phyloP scores from a whole-genome alignment of 495 filamentous ascomycete species.

The Lepidopterella palustris region DNA sequence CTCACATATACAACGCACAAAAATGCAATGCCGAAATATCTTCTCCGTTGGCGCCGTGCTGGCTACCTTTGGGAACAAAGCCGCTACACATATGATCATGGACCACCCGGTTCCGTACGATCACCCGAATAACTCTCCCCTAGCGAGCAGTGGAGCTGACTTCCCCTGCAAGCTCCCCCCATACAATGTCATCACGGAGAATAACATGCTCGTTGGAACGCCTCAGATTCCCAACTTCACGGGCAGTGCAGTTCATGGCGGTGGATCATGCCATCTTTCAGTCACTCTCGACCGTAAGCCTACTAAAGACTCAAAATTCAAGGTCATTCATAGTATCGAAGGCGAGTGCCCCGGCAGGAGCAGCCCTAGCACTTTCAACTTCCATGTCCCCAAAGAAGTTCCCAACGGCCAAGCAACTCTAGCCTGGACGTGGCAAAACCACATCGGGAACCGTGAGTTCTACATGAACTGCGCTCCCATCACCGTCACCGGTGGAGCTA shows the following conservation, averaged over 20 bases:
- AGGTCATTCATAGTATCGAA: constrained; percentile 75
- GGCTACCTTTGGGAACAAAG: constrained; percentile 35
- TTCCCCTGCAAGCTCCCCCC: constrained; percentile 70
- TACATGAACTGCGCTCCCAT: no score
- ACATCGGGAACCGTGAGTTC: constrained; percentile 52
- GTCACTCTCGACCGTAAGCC: constrained; percentile 66
- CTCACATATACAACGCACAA: no score
- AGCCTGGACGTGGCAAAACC: constrained; percentile 58
- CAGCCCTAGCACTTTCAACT: constrained; percentile 40
- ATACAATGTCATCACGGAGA: constrained; percentile 41
- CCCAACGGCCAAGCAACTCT: constrained; percentile 48
- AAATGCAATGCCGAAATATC: no score
- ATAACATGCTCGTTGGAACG: constrained; percentile 48
- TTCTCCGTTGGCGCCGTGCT: constrained; percentile 35
- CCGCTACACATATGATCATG: constrained; percentile 67
- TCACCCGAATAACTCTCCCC: constrained; percentile 47
- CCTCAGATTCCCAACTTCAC: constrained; percentile 48
- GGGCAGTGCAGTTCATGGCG: constrained; percentile 66
- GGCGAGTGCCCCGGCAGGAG: constrained; percentile 63
- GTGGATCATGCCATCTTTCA: constrained; percentile 79
- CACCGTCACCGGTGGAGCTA: constrained; percentile 44
- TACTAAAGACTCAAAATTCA: constrained; percentile 53
- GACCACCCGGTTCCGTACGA: constrained; percentile 59
- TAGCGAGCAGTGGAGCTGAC: constrained; percentile 57
- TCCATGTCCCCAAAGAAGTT: constrained; percentile 51